These are phyloP conservation scores for Phyllosticta capitalensis DNA, from an alignment of 2,329 filamentous ascomycete species.

Conservation along the genomic window DNA sequence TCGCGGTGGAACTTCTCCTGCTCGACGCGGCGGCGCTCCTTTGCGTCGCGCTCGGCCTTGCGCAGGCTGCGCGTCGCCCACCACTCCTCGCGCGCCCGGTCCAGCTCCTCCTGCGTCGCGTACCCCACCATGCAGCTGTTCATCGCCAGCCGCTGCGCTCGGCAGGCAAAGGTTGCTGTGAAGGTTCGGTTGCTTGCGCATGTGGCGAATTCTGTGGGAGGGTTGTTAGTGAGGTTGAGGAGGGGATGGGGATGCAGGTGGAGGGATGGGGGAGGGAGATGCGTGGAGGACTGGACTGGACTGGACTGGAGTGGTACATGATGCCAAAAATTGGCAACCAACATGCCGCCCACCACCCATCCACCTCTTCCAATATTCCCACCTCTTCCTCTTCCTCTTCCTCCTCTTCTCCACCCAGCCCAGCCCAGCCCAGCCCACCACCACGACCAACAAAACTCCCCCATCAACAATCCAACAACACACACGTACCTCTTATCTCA, in stretches of 20 bases:
- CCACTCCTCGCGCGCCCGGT: conserved; percentile 88
- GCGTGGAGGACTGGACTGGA: too few species aligned
- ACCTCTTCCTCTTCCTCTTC: background rate
- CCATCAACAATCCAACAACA: background rate
- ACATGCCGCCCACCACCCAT: too few species aligned
- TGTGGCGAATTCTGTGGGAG: conserved; percentile 66
- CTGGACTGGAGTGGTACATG: too few species aligned
- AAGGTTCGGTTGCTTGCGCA: conserved; percentile 83
- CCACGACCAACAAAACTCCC: too few species aligned
- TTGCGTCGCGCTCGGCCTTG: conserved; percentile 54
- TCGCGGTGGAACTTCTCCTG: conserved; percentile 40
- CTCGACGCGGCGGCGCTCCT: conserved; percentile 33
- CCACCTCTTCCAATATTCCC: too few species aligned
- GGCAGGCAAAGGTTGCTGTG: conserved; percentile 79
- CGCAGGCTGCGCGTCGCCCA: conserved; percentile 69
- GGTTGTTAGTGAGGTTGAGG: too few species aligned
- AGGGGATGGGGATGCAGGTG: too few species aligned
- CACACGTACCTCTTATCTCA: conserved; percentile 37
- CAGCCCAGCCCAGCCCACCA: too few species aligned
- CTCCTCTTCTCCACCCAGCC: background rate
- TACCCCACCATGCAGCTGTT: conserved; percentile 86
- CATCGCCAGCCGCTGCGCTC: conserved; percentile 71
- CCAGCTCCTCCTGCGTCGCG: conserved; percentile 75
- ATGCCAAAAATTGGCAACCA: too few species aligned
- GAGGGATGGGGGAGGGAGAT: too few species aligned